A percentile compares a stretch with the other conserved stretches of the same genome.
Evolutionary conservation across 2,329 filamentous ascomycete genomes (phyloP).

Genomic region (Pseudogymnoascus destructans): DNA sequence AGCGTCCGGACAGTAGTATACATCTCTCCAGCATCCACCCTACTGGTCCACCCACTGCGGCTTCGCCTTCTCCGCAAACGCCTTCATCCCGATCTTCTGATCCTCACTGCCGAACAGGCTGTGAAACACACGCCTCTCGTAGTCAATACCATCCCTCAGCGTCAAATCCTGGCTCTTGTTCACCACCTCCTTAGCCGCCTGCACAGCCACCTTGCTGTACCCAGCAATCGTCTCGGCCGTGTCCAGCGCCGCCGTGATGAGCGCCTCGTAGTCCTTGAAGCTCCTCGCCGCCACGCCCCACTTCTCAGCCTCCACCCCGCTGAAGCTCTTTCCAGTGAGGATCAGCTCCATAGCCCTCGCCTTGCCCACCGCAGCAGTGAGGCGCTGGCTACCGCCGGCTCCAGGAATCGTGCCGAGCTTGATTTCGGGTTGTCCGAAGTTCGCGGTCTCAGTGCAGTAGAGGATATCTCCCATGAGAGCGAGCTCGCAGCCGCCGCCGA

Average conservation of each 20-base stretch:
- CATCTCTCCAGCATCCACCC: background rate
- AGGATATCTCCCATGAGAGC: constrained; percentile 96
- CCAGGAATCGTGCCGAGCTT: constrained; percentile 89
- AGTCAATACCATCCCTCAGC: constrained; percentile 84
- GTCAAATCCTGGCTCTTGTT: constrained; percentile 94
- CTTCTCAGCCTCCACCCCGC: constrained; percentile 67
- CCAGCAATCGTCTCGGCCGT: constrained; percentile 83
- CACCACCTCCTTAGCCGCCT: constrained; percentile 93
- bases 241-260: constrained; percentile 67
- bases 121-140: constrained; percentile 87
- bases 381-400: constrained; percentile 77
- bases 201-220: constrained; percentile 74
- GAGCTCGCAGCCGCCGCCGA: constrained; percentile 91
- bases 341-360: constrained; percentile 84
- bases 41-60: constrained; percentile 78
- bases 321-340: constrained; percentile 73
- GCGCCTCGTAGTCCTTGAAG: constrained; percentile 66
- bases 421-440: constrained; percentile 95
- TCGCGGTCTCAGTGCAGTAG: constrained; percentile 75
- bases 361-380: constrained; percentile 75
- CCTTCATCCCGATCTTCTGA: constrained; percentile 94
- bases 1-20: background rate
- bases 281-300: constrained; percentile 83
- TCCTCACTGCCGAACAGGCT: constrained; percentile 85
- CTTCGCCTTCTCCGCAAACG: constrained; percentile 92